phyloP scores from a whole-genome alignment of 2,329 filamentous ascomycete genomes.

The Phyllosticta capitalensis region DNA sequence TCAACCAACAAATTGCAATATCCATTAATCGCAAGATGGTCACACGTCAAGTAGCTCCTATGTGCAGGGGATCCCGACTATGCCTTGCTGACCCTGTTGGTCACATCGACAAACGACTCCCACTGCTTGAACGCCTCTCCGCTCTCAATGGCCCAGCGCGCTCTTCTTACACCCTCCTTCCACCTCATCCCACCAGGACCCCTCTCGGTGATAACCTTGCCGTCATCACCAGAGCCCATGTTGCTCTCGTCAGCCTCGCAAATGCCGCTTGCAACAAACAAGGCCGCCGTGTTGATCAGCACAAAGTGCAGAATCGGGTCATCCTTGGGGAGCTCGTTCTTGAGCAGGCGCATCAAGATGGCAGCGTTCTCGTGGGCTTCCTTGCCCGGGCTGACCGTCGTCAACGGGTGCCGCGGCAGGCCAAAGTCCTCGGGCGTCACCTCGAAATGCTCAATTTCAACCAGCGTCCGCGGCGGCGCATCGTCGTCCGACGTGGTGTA shows the following conservation, averaged over 20 bases:
- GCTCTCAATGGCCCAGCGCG: slow-evolving; percentile 79
- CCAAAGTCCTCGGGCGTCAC: slow-evolving; percentile 83
- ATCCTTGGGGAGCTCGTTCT: slow-evolving; percentile 60
- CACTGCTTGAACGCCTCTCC: slow-evolving; percentile 79
- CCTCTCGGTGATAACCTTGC: slow-evolving; percentile 67
- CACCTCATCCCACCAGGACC: slow-evolving; percentile 81
- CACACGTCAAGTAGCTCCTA: too few relatives aligned
- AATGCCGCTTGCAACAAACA: slow-evolving; percentile 77
- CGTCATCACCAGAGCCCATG: slow-evolving; percentile 74
- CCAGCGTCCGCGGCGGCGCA: slow-evolving; percentile 33
- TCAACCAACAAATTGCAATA: too few relatives aligned
- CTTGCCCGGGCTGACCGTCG: slow-evolving; percentile 73
- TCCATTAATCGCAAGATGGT: too few relatives aligned
- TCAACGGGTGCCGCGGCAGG: slow-evolving; percentile 61
- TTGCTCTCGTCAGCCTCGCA: slow-evolving; percentile 73
- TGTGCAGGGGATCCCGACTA: neutral
- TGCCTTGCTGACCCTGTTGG: slow-evolving; percentile 42
- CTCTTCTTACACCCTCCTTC: slow-evolving; percentile 88
- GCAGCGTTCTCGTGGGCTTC: slow-evolving; percentile 78
- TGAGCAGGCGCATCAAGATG: slow-evolving; percentile 69
- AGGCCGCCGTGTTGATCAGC: slow-evolving; percentile 81
- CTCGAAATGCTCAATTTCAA: slow-evolving; percentile 64
- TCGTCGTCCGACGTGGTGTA: slow-evolving; percentile 35
- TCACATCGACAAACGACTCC: slow-evolving; percentile 73
- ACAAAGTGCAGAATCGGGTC: slow-evolving; percentile 90